Conservation (phyloP, 257 asterid genomes). For the Solanum microdontum region DNA sequence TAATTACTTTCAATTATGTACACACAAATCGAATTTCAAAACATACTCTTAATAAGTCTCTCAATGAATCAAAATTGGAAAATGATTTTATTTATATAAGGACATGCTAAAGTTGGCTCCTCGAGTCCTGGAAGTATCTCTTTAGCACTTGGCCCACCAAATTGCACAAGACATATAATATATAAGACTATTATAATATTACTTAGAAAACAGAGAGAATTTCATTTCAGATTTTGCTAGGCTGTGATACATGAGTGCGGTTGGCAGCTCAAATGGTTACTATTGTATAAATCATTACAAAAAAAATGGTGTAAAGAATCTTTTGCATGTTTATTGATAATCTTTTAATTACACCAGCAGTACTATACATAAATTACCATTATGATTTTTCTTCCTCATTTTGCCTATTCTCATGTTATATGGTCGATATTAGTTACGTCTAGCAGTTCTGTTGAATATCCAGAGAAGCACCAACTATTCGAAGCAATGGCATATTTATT, state of each 20-base stretch:
- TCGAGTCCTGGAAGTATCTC: conserved; percentile 28
- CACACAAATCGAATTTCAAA: background rate
- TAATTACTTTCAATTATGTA: background rate
- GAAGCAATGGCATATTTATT: no score
- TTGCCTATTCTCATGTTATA: background rate
- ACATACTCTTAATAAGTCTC: background rate
- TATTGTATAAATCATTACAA: background rate
- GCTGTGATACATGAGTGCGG: conserved; percentile 24
- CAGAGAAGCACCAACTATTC: background rate
- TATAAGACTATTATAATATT: background rate
- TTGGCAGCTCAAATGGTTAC: background rate
- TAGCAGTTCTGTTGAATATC: background rate
- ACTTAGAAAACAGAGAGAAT: conserved; percentile 6
- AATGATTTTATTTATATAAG: conserved; percentile 20
- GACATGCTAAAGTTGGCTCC: conserved; percentile 38
- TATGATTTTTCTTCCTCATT: background rate
- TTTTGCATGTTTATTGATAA: conserved; percentile 7
- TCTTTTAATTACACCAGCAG: background rate
- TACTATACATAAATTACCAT: background rate
- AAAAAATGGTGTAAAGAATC: conserved; percentile 3
- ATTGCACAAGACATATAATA: conserved; percentile 4
- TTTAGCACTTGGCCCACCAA: conserved; percentile 14
- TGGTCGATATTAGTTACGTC: background rate
- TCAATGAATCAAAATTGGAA: background rate
- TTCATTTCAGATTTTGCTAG: conserved; percentile 21